Evolutionary conservation across 345 rosid species (phyloP), one percentile per base, ranked within the genome.

Genomic region (Heritiera fomes): DNA sequence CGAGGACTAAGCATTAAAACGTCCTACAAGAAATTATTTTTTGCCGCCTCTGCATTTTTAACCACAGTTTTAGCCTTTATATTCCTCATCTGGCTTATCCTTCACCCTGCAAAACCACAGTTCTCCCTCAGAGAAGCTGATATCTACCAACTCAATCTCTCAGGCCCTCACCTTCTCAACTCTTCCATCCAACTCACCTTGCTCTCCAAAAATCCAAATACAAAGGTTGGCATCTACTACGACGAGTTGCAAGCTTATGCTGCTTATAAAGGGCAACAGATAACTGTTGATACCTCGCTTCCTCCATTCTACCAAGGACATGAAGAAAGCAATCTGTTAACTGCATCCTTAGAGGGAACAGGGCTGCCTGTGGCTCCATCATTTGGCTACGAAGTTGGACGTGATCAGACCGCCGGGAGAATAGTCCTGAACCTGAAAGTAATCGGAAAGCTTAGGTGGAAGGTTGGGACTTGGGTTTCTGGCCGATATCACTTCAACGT

Each of bases 401-500:
- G 89, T 28, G 98, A 93, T 77, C 87, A 87, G 83, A 78, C 68
- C 0, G 82, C 78, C 0, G 98, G 98, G 43, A 92, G 81, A 70
- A 68, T 93, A 9, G 82, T 81, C 46, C 66, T 92, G 15, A 89
- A 74, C 71, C 30, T 93, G 60, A 95, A 88, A 88, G 81, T 86
- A 74, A 86, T 86, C 18, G 98, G 97, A 18, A 85, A 87, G 84
- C 82, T 93, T 18, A 75, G 96, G 61, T 95, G 98, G 98, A 92
- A 91, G 80, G 89, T 92, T 2, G 96, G 98, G 34, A 88, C 91
- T 61, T 93, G 98, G 94, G 97, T 95, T 76, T 95, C 99, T 0
- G 90, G 95, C 3, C 75, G 86, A 4, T 90, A 92, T 78, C 84
- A 84, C 73, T 82, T 95, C 69, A 85, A 88, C 62, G 92, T 92